phyloP scores from a whole-genome alignment of 805 yeast species.

The Wickerhamiella slavikovae region DNA sequence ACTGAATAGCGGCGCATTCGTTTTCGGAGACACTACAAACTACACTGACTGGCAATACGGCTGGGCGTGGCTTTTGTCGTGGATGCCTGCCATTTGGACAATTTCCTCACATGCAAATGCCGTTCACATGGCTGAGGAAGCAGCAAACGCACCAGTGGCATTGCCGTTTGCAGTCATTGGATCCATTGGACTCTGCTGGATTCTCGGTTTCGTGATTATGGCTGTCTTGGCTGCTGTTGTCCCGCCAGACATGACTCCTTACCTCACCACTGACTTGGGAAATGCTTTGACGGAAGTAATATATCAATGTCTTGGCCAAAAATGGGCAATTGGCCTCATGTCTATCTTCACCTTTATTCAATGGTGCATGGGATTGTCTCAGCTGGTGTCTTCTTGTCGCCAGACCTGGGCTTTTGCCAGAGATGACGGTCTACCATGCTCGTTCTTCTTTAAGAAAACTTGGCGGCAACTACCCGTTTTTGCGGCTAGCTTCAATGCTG shows the following conservation, averaged over 20 bases:
- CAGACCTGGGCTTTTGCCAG: conserved; percentile 50
- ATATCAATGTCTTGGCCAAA: conserved; percentile 25
- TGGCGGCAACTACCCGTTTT: conserved; percentile 37
- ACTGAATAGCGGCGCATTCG: conserved; percentile 29
- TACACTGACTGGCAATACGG: conserved; percentile 45
- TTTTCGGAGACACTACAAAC: conserved; percentile 32
- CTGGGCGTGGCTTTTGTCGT: conserved; percentile 31
- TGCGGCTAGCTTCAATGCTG: conserved; percentile 48
- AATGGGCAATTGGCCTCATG: conserved; percentile 24
- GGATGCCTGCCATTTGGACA: conserved; percentile 20
- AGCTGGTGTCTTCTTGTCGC: conserved; percentile 45
- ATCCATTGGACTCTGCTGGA: conserved; percentile 32
- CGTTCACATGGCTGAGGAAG: conserved; percentile 48
- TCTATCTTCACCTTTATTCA: conserved; percentile 25
- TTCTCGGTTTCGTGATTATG: conserved; percentile 34
- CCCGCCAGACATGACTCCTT: conserved; percentile 25
- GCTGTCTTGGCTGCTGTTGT: conserved; percentile 29
- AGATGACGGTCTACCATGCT: conserved; percentile 44
- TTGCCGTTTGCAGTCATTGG: conserved; percentile 45
- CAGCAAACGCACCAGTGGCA: conserved; percentile 38
- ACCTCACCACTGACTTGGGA: conserved; percentile 26
- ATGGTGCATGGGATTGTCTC: conserved; percentile 41
- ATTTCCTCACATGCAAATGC: conserved; percentile 54
- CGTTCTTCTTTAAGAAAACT: conserved; percentile 26
- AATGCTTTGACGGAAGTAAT: conserved; percentile 37